Evolutionary conservation across 257 asterid species (phyloP), one percentile per base, ranked within the genome.

Genomic region (Rhazya stricta): DNA sequence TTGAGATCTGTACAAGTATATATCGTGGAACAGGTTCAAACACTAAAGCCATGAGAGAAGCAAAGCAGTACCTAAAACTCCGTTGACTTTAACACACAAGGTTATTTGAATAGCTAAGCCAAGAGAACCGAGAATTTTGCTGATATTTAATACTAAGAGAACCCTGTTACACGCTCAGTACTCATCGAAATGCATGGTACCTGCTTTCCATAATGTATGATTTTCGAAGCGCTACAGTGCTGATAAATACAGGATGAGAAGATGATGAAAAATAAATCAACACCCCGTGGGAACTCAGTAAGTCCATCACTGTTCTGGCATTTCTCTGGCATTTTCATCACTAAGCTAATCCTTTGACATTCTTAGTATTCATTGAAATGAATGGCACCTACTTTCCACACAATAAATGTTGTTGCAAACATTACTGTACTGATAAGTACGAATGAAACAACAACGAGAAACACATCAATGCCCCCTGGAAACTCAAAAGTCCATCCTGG

Each of bases 311-410:
- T 81, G 78, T 78, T 89, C 85, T 9, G 97, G 90, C 82, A 89
- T 48, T 63, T 93, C 96, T 27, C 92, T 79, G 41, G 5, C 60
- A 25, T 69, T 29, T 42, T 48, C 10, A 2, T 29, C 23, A 45
- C 57, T 15, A 18, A 29, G 41, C n/a, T 8, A 67, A 41, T 27
- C 53, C 61, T 11, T 13, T 71, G 21, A 71, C 65, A 71, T 50
- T 13, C 83, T 85, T 76, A 91, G 67, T 79, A 67, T 78, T 94
- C 98, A 70, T 91, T 91, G 89, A 90, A 94, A 85, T 94, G 98
- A 58, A 94, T 94, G 72, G 93, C 98, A 71, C 97, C 98, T 10
- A 87, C 86, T 83, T 94, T 94, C 97, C 97, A 94, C 61, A 94
- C 98, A 34, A 94, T 16, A 78, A 73, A 91, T 0, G 98, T 91